phyloP scores from a whole-genome alignment of 192 early-diverging fungal species.

The Neocallimastix lanati region DNA sequence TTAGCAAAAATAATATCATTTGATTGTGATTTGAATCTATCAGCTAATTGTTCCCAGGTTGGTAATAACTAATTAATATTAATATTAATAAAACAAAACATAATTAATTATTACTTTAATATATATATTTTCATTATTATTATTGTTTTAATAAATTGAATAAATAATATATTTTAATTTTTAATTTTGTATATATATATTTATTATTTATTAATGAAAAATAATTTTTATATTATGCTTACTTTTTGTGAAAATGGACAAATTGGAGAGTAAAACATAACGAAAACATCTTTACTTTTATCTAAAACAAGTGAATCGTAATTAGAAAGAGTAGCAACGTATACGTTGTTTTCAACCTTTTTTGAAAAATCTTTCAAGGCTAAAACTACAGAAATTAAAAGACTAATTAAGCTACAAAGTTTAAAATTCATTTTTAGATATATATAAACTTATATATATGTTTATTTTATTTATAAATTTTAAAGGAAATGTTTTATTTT shows the following conservation, averaged over 20 bases:
- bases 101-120: no score
- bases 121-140: no score
- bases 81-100: no score
- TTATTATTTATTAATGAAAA: no score
- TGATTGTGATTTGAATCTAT: neutral
- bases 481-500: no score
- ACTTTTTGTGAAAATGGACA: neutral
- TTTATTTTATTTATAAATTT: no score
- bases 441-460: no score
- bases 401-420: neutral
- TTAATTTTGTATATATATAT: no score
- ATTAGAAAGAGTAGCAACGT: neutral
- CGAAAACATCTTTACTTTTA: neutral
- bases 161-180: no score
- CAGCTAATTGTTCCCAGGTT: neutral
- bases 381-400: neutral
- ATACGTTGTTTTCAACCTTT: neutral
- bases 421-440: neutral
- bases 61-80: neutral
- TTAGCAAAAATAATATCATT: neutral
- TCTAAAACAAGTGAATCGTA: neutral
- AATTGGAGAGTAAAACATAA: neutral
- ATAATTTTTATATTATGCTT: neutral
- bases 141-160: no score
- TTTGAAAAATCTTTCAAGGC: neutral